A percentile compares a stretch with the other conserved stretches of the same genome.
Conservation (phyloP, 2,329 filamentous ascomycete species). For the Botrytis cinerea region DNA sequence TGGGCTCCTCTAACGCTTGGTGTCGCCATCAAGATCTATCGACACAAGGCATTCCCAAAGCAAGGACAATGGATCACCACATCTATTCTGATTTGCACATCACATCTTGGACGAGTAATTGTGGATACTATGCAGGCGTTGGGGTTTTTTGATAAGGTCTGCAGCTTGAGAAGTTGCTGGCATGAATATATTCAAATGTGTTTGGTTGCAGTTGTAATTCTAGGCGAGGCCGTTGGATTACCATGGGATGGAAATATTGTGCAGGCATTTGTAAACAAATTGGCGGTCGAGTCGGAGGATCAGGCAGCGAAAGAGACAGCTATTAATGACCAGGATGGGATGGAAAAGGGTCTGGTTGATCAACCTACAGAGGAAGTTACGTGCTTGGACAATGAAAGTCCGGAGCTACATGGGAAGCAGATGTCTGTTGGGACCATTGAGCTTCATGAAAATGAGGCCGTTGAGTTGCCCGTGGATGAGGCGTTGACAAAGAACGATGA, state of each 20-base stretch:
- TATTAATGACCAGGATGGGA: neutral
- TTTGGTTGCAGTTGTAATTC: neutral
- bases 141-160: neutral
- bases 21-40: neutral
- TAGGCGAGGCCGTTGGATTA: neutral
- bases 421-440: neutral
- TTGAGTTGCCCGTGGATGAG: neutral
- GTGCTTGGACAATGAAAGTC: neutral
- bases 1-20: neutral
- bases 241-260: neutral
- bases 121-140: neutral
- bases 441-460: neutral
- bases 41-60: neutral
- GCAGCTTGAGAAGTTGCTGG: neutral
- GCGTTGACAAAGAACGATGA: neutral
- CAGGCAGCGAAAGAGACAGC: neutral
- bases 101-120: neutral
- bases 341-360: neutral
- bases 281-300: neutral
- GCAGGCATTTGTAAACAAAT: neutral
- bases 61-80: slow-evolving; percentile 2
- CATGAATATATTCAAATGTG: neutral
- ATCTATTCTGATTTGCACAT: neutral
- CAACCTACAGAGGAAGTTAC: neutral
- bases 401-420: neutral